Percentiles rank a stretch among this genome's conserved stretches.
Conservation (phyloP, 2,329 filamentous ascomycete genomes). For the Arthrobotrys sinensis region DNA sequence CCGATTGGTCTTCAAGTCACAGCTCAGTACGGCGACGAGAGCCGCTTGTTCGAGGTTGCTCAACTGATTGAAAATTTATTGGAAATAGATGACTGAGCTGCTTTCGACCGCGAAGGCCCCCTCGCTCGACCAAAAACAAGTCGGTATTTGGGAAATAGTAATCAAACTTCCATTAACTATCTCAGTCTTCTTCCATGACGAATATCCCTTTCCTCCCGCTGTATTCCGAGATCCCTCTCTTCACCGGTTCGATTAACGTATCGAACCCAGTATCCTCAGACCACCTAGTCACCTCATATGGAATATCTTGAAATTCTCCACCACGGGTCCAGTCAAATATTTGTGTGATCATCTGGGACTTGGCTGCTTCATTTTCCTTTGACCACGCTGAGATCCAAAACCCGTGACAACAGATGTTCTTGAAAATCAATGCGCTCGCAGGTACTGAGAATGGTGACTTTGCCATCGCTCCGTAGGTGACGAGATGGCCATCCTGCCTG, state of each 20-base stretch:
- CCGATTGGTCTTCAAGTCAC: conserved; percentile 80
- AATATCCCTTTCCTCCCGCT: conserved; percentile 91
- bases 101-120: neutral
- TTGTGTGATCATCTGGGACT: conserved; percentile 85
- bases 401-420: conserved; percentile 87
- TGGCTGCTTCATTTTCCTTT: conserved; percentile 79
- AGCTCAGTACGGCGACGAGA: conserved; percentile 85
- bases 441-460: conserved; percentile 86
- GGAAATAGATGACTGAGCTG: neutral
- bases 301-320: conserved; percentile 85
- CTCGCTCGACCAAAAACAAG: neutral
- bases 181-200: conserved; percentile 76
- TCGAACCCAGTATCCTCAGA: conserved; percentile 82
- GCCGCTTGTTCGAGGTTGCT: conserved; percentile 75
- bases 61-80: conserved; percentile 67
- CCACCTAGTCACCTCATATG: conserved; percentile 87
- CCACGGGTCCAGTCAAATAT: conserved; percentile 78
- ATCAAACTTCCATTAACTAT: neutral
- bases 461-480: conserved; percentile 97
- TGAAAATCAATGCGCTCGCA: conserved; percentile 91
- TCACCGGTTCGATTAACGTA: conserved; percentile 80
- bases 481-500: conserved; percentile 78
- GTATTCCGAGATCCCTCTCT: conserved; percentile 86
- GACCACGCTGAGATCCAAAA: conserved; percentile 97
- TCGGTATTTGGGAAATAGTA: neutral